phyloP scores from a whole-genome alignment of 768 basidiomycete genomes.

The Exidia glandulosa region DNA sequence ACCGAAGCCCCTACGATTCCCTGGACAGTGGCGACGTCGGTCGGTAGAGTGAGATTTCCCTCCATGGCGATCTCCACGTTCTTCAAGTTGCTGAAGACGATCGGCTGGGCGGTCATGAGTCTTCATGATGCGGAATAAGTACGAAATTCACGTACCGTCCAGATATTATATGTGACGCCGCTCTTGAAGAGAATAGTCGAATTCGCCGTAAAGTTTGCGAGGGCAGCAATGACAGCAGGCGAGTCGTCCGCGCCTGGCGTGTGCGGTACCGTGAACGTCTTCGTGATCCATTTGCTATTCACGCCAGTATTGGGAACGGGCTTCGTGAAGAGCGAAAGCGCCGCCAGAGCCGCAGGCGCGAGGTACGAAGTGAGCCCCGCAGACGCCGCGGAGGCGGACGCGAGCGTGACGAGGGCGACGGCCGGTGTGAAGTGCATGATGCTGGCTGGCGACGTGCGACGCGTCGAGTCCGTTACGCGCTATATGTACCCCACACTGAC shows the following conservation, averaged over 20 bases:
- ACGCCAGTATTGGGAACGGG: not conserved
- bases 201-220: constrained; percentile 23
- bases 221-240: constrained; percentile 32
- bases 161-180: constrained; percentile 50
- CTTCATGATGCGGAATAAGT: not conserved
- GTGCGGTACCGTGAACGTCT: constrained; percentile 42
- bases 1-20: constrained; percentile 5
- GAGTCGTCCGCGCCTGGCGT: constrained; percentile 38
- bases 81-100: constrained; percentile 41
- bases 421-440: too few relatives aligned
- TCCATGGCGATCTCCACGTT: constrained; percentile 49
- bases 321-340: not conserved
- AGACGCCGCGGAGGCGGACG: too few relatives aligned
- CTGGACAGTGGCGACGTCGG: constrained; percentile 40
- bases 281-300: not conserved
- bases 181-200: constrained; percentile 46
- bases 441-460: too few relatives aligned
- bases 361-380: not conserved
- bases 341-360: not conserved
- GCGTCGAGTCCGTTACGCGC: too few relatives aligned
- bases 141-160: constrained; percentile 20
- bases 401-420: too few relatives aligned
- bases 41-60: constrained; percentile 47
- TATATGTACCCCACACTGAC: too few relatives aligned
- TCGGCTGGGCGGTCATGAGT: constrained; percentile 16